phyloP scores from a whole-genome alignment of 1,139 yeast species.

The Lodderomyces elongisporus region DNA sequence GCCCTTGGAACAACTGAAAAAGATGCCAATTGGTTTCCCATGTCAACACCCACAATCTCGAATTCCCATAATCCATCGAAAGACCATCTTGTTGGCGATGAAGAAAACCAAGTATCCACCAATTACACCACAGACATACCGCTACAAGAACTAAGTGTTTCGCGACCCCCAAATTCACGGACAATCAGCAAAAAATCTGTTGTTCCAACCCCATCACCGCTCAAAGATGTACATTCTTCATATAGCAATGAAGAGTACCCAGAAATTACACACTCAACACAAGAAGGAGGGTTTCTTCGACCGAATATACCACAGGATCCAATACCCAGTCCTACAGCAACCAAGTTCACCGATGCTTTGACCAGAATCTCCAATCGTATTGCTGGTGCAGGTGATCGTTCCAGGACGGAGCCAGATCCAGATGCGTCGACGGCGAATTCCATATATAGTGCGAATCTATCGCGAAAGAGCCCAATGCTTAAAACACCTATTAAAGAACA shows the following conservation, averaged over 20 bases:
- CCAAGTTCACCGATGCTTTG: constrained; percentile 25
- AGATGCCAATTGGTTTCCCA: constrained; percentile 32
- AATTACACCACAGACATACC: constrained; percentile 22
- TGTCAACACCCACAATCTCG: constrained; percentile 10
- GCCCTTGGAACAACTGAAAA: constrained; percentile 32
- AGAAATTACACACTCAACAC: constrained; percentile 5
- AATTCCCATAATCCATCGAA: constrained; percentile 1
- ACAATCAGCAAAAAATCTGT: constrained; percentile 3
- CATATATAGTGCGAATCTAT: background rate
- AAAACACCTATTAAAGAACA: constrained; percentile 10
- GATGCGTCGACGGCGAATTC: background rate
- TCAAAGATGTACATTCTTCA: no score
- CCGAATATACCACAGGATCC: constrained; percentile 7
- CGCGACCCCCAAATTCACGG: constrained; percentile 1
- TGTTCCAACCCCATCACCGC: background rate
- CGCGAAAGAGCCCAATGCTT: constrained; percentile 5
- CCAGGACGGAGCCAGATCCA: background rate
- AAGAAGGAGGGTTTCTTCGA: constrained; percentile 13
- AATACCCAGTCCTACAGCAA: constrained; percentile 12
- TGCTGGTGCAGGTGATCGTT: constrained; percentile 30
- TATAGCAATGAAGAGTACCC: background rate
- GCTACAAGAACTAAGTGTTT: constrained; percentile 9
- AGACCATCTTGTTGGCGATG: constrained; percentile 1
- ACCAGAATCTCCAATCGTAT: constrained; percentile 39
- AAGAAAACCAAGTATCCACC: constrained; percentile 1